Evolutionary conservation across 306 rosid genomes (phyloP).

Genomic region (Crotalaria pallida): DNA sequence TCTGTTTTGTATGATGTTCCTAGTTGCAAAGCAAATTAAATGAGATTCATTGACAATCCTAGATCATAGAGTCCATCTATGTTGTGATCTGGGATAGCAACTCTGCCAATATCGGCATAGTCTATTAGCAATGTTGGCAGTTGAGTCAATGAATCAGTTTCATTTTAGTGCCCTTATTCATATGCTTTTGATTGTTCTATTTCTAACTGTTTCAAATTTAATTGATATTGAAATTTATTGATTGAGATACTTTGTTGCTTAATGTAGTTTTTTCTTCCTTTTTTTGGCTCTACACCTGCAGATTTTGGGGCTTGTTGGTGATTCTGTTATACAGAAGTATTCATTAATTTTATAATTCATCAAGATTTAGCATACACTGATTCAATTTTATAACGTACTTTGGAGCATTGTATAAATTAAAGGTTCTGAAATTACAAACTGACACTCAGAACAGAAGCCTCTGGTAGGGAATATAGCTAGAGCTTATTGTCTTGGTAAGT

Average conservation of each 20-base stretch:
- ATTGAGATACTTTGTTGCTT: constrained; percentile 25
- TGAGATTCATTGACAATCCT: not conserved
- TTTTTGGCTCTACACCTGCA: constrained; percentile 50
- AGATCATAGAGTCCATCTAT: not conserved
- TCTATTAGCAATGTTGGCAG: not conserved
- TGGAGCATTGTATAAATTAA: constrained; percentile 61
- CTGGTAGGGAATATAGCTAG: constrained; percentile 55
- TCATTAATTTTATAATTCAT: constrained; percentile 36
- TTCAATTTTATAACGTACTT: constrained; percentile 35
- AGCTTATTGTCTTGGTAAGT: constrained; percentile 74
- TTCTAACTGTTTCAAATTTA: not conserved
- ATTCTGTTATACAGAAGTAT: constrained; percentile 39
- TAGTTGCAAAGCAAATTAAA: not conserved
- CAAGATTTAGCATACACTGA: constrained; percentile 41
- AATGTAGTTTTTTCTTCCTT: constrained; percentile 8
- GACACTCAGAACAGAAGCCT: constrained; percentile 69
- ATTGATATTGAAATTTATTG: not conserved
- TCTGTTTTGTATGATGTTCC: not conserved
- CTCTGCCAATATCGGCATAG: not conserved
- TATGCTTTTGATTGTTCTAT: constrained; percentile 13
- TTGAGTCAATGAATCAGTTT: constrained; percentile 1
- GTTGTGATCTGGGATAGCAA: not conserved
- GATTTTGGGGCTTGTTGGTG: constrained; percentile 55
- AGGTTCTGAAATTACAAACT: constrained; percentile 51
- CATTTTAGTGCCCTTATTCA: not conserved